Evolutionary conservation across 768 basidiomycete genomes (phyloP).

Genomic region (Asterophora lycoperdoides): DNA sequence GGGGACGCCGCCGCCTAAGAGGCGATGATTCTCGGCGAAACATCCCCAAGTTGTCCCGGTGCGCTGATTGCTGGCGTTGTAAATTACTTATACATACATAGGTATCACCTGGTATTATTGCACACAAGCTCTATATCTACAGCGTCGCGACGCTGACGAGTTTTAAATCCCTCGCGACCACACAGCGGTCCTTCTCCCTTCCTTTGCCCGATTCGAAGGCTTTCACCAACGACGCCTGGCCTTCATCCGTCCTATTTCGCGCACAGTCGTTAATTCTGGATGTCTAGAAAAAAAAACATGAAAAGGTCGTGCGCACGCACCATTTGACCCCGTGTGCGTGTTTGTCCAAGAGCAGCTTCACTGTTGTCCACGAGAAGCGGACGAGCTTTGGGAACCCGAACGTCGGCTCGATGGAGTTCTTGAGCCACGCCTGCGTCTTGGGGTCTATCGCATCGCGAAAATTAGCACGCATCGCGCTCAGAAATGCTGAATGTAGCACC

Average conservation of each 20-base stretch:
- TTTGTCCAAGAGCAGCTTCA: slow-evolving; percentile 81
- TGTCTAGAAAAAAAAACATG: neutral
- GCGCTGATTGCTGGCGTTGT: too few species aligned
- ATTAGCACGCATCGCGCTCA: neutral
- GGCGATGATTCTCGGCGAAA: slow-evolving; percentile 38
- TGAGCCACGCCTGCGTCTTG: slow-evolving; percentile 86
- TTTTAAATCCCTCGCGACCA: slow-evolving; percentile 68
- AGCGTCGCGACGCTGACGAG: slow-evolving; percentile 67
- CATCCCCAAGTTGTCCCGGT: too few species aligned
- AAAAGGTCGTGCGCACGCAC: slow-evolving; percentile 45
- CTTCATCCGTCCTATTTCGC: slow-evolving; percentile 72
- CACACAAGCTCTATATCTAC: slow-evolving; percentile 25
- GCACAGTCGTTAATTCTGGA: neutral
- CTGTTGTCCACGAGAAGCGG: slow-evolving; percentile 94
- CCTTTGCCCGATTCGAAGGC: slow-evolving; percentile 70
- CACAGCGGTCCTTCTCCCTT: slow-evolving; percentile 70
- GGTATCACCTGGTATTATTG: neutral
- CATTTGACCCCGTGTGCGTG: slow-evolving; percentile 77
- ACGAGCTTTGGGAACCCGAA: slow-evolving; percentile 91
- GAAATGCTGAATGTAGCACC: slow-evolving; percentile 37
- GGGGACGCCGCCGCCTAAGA: slow-evolving; percentile 65
- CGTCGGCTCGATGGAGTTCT: slow-evolving; percentile 68
- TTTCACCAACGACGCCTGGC: slow-evolving; percentile 68
- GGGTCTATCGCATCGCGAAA: slow-evolving; percentile 57
- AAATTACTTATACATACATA: slow-evolving; percentile 2